These are phyloP conservation scores for Vitrella brassicaformis DNA, from an alignment of 73 alveolate genomes.

Conservation along the genomic window DNA sequence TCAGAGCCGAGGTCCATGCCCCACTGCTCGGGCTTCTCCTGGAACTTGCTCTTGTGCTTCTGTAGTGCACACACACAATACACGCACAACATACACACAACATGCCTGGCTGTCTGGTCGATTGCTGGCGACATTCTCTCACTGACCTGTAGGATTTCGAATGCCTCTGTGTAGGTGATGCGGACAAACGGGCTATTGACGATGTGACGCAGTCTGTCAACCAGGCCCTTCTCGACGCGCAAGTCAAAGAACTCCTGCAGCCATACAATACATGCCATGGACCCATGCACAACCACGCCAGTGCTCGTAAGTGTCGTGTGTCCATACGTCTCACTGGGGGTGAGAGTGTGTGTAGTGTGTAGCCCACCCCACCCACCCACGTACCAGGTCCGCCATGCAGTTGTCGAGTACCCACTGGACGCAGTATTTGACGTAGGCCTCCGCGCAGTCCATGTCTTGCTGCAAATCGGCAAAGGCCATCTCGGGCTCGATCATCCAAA, in stretches of 20 bases:
- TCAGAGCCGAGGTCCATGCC: conserved; percentile 90
- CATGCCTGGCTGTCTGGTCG: too few species aligned
- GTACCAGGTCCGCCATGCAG: conserved; percentile 67
- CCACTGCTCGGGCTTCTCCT: conserved; percentile 69
- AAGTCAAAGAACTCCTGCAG: conserved; percentile 53
- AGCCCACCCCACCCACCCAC: background rate
- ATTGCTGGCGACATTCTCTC: too few species aligned
- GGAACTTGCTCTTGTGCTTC: background rate
- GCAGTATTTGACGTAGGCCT: conserved; percentile 85
- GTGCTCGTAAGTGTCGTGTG: too few species aligned
- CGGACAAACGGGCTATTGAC: conserved; percentile 75
- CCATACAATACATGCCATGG: too few species aligned
- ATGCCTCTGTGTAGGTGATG: conserved; percentile 82
- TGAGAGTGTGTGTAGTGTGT: too few species aligned
- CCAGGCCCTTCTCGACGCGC: conserved; percentile 62
- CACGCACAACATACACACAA: too few species aligned
- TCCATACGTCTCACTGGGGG: too few species aligned
- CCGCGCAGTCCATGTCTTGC: conserved; percentile 89
- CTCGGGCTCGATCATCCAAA: conserved; percentile 99
- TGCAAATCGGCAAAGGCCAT: conserved; percentile 28
- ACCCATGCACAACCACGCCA: too few species aligned
- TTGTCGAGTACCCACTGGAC: conserved; percentile 72
- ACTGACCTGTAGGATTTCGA: conserved; percentile 50
- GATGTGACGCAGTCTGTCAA: conserved; percentile 58
- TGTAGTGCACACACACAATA: too few species aligned